A percentile compares a stretch with the other conserved stretches of the same genome.
phyloP scores from a whole-genome alignment of 1,139 yeast species.

The Debaryomycetaceae sp. region DNA sequence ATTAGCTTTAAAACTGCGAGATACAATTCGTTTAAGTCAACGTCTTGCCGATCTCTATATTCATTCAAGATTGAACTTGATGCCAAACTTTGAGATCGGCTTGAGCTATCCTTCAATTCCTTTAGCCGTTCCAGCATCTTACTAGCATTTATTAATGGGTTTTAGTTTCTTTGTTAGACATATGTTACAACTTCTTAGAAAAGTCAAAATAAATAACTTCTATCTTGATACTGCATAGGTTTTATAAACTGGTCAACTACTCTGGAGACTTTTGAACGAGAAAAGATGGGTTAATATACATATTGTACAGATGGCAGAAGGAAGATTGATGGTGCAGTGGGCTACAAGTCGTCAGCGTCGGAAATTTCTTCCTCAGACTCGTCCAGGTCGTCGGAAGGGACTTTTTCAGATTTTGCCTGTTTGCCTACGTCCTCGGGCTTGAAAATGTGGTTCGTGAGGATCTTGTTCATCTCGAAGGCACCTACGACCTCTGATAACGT shows the following conservation, averaged over 20 bases:
- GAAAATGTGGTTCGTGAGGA: constrained; percentile 51
- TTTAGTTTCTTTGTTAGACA: background rate
- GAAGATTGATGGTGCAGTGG: background rate
- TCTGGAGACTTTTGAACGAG: background rate
- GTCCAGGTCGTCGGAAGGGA: background rate
- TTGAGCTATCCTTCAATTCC: background rate
- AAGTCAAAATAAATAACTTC: background rate
- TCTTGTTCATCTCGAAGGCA: constrained; percentile 68
- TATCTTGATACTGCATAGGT: background rate
- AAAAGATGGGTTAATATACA: background rate
- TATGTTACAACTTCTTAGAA: background rate
- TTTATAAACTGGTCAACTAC: background rate
- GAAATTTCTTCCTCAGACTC: background rate
- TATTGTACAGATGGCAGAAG: background rate
- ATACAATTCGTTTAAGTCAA: constrained; percentile 31
- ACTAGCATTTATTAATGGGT: background rate
- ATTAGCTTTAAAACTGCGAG: constrained; percentile 45
- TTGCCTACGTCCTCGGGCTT: constrained; percentile 34
- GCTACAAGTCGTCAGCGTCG: background rate
- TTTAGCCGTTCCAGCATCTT: constrained; percentile 11
- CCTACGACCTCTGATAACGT: constrained; percentile 41
- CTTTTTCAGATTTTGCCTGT: background rate
- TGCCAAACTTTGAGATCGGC: constrained; percentile 21
- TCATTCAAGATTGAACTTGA: constrained; percentile 21
- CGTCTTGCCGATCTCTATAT: constrained; percentile 20